Conservation (phyloP, 148 eudicot species). For the Vaccinium darrowii region DNA sequence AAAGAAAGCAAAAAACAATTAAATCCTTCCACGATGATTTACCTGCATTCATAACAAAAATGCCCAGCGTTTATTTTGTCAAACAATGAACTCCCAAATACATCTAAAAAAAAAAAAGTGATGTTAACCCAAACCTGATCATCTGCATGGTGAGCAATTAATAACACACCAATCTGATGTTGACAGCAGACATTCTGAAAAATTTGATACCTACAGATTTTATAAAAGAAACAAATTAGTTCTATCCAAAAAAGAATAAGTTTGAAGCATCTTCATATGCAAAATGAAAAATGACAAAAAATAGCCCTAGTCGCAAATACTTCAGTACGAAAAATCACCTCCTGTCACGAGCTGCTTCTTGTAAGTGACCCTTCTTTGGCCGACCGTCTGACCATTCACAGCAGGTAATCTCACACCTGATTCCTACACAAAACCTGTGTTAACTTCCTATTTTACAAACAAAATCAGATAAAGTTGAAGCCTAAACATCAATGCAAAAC, state of each 20-base stretch:
- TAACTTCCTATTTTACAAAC: constrained; percentile 22
- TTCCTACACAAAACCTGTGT: too few relatives aligned
- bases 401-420: too few relatives aligned
- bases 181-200: constrained; percentile 56
- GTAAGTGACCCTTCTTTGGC: too few relatives aligned
- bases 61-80: background rate
- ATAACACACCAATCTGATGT: constrained; percentile 57
- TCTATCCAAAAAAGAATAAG: too few relatives aligned
- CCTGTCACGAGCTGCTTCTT: too few relatives aligned
- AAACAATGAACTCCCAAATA: background rate
- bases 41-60: background rate
- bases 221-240: background rate
- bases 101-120: background rate
- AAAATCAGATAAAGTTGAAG: too few relatives aligned
- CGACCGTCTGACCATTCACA: too few relatives aligned
- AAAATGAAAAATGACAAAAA: too few relatives aligned
- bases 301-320: too few relatives aligned
- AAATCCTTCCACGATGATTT: background rate
- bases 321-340: too few relatives aligned
- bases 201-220: constrained; percentile 55
- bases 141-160: constrained; percentile 94
- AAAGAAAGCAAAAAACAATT: background rate
- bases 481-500: background rate
- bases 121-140: constrained; percentile 68
- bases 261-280: too few relatives aligned